Base-by-base conservation (phyloP, 2,329 filamentous ascomycete genomes). In the Pseudopyrenochaeta lycopersici region DNA sequence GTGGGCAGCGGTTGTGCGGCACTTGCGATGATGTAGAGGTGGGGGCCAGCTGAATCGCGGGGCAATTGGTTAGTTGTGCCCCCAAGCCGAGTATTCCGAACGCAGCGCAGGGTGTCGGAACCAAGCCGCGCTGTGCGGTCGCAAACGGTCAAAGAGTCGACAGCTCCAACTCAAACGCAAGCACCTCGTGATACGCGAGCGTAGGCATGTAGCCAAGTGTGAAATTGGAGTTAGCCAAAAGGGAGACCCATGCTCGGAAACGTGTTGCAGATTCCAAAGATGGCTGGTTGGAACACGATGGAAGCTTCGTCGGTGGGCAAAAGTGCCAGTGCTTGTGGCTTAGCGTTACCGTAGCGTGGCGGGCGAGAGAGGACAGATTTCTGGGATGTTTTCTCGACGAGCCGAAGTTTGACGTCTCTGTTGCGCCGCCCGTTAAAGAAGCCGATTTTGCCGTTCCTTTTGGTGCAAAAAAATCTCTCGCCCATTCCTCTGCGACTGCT, bases 1-100 rank as follows among this genome's bases (percentile, higher is more conserved):
- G 20, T 18, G 17, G 17, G 11, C 35, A 17, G 20, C 20, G 36
- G 49, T 49, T 52, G 32, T 14, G 45, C 27, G 21, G 45, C 30
- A 23, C 20, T 14, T 14, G 30, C 17, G 15, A 41, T 42, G 46
- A 41, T 12, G 36, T 18, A 30, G 18, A 38, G 31, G 38, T 31
- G 38, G 29, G 39, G 46, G 29, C 11, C 18, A 49, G 20, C 12
- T 32, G 35, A 30, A 49, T 43, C 47, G 47, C 47, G 47, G 47
- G 47, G 47, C 47, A 49, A 35, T 27, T 4, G 23, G 23, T 27
- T 27, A 27, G 23, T 27, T 5, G 9, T 27, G 23, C 14, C n/a
- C 32, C 4, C 4, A 35, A 30, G 7, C 23, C 40, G 40, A 42
- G 9, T 41, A 29, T 42, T 30, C 40, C 40, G 40, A 31, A 30